Conservation (phyloP, 371 early-diverging fungal species). For the Mortierella sp. region DNA sequence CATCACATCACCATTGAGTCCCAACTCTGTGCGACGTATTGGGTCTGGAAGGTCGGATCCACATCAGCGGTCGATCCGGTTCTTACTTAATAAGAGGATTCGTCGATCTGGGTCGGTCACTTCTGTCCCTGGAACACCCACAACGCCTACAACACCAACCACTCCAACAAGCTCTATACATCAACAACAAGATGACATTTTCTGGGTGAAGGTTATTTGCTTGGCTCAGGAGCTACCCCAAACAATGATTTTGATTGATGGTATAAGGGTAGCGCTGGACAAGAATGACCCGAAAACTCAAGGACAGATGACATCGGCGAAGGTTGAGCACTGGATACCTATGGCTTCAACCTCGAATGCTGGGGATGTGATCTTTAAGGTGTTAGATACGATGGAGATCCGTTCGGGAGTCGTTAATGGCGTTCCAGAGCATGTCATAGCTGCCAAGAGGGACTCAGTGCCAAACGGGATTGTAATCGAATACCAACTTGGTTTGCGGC, state of each 20-base stretch:
- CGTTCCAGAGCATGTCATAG: slow-evolving; percentile 30
- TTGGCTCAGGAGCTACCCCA: slow-evolving; percentile 32
- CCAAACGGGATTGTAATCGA: slow-evolving; percentile 43
- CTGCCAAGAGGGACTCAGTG: slow-evolving; percentile 21
- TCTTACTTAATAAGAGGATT: slow-evolving; percentile 69
- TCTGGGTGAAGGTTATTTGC: slow-evolving; percentile 56
- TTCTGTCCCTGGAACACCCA: slow-evolving; percentile 35
- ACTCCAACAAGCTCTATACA: slow-evolving; percentile 27
- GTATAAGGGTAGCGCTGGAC: slow-evolving; percentile 29
- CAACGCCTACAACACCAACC: slow-evolving; percentile 41
- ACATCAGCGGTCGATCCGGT: slow-evolving; percentile 60
- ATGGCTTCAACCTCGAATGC: slow-evolving; percentile 45
- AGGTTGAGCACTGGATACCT: slow-evolving; percentile 51
- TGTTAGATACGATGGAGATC: slow-evolving; percentile 35
- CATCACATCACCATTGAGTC: slow-evolving; percentile 15
- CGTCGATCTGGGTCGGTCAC: slow-evolving; percentile 55
- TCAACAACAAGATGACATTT: slow-evolving; percentile 35
- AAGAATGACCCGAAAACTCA: slow-evolving; percentile 24
- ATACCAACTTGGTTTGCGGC: slow-evolving; percentile 38
- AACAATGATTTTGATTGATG: slow-evolving; percentile 43
- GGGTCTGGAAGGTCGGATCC: slow-evolving; percentile 41
- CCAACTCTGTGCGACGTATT: slow-evolving; percentile 39
- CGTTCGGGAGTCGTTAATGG: slow-evolving; percentile 45
- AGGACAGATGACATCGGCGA: slow-evolving; percentile 33
- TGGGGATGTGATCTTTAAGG: slow-evolving; percentile 45